Percentiles rank a stretch among this genome's conserved stretches.
phyloP scores from a whole-genome alignment of 73 alveolate genomes.

The Blepharisma stoltei region DNA sequence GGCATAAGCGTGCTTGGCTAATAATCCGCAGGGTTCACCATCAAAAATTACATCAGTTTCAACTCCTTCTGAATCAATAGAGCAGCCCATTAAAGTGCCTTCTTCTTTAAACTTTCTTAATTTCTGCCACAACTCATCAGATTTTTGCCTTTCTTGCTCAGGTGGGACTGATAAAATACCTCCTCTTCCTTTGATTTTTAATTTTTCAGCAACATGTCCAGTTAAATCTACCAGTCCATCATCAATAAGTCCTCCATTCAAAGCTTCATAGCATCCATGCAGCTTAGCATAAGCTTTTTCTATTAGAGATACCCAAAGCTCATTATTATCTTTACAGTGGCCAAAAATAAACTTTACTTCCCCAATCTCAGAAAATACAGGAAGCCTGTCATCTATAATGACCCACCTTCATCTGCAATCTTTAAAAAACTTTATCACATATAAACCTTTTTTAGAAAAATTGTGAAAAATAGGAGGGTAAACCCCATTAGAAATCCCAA shows the following conservation, averaged over 20 bases:
- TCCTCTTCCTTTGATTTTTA: constrained; percentile 56
- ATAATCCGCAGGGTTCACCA: constrained; percentile 88
- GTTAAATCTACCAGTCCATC: constrained; percentile 95
- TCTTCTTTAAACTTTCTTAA: constrained; percentile 39
- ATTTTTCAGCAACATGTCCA: constrained; percentile 89
- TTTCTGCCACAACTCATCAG: constrained; percentile 62
- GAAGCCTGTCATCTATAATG: constrained; percentile 90
- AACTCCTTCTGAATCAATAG: constrained; percentile 73
- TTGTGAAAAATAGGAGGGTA: constrained; percentile 96
- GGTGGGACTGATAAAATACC: constrained; percentile 63
- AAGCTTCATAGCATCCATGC: constrained; percentile 86
- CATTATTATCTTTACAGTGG: constrained; percentile 74
- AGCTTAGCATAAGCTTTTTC: constrained; percentile 98
- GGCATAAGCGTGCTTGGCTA: constrained; percentile 97
- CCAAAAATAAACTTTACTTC: constrained; percentile 65
- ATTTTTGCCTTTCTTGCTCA: constrained; percentile 60
- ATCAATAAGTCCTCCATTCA: constrained; percentile 94
- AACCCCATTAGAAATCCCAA: constrained; percentile 69
- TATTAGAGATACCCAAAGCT: constrained; percentile 95
- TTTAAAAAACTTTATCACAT: constrained; percentile 91
- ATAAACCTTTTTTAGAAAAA: constrained; percentile 85
- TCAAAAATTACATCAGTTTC: constrained; percentile 79
- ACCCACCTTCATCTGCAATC: constrained; percentile 86
- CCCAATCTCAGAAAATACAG: constrained; percentile 39
- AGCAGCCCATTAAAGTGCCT: constrained; percentile 94